Conservation (phyloP, 495 filamentous ascomycete species). For the Choiromyces venosus region DNA sequence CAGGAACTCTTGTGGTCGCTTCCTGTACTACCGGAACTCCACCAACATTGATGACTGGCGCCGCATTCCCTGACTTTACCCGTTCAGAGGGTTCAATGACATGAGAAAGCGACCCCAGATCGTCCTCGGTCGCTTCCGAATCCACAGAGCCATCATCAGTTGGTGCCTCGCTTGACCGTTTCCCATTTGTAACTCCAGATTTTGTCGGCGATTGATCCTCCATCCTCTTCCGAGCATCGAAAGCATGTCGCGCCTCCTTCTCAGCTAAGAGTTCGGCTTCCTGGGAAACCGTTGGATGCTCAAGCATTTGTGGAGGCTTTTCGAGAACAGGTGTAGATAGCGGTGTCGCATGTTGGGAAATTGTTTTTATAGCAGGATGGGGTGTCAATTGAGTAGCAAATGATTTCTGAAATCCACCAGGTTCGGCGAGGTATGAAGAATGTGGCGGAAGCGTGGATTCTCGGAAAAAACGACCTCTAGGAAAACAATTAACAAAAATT, state of each 20-base stretch:
- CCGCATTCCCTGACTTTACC: slow-evolving; percentile 13
- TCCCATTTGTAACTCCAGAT: neutral
- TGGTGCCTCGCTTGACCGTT: neutral
- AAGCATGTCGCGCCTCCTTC: slow-evolving; percentile 21
- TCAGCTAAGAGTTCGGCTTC: slow-evolving; percentile 24
- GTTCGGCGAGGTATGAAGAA: slow-evolving; percentile 33
- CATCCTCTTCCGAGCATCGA: slow-evolving; percentile 6
- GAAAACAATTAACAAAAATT: slow-evolving; percentile 10
- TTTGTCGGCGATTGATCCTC: neutral
- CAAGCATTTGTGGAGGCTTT: slow-evolving; percentile 3
- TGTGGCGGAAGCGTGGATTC: slow-evolving; percentile 35
- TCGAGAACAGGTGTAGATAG: slow-evolving; percentile 12
- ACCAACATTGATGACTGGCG: slow-evolving; percentile 20
- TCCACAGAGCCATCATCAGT: neutral
- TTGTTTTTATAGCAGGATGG: slow-evolving; percentile 14
- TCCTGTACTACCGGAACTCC: slow-evolving; percentile 34
- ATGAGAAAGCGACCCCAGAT: neutral
- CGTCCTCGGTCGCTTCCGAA: neutral
- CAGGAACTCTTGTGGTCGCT: slow-evolving; percentile 23
- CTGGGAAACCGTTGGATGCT: slow-evolving; percentile 4
- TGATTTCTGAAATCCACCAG: slow-evolving; percentile 25
- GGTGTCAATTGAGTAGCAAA: slow-evolving; percentile 8
- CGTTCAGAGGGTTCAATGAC: neutral
- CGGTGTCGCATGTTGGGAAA: slow-evolving; percentile 5
- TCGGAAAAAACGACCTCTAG: slow-evolving; percentile 34